Percentiles rank a stretch among this genome's conserved stretches.
Conservation (phyloP, 345 rosid genomes). For the Erucastrum elatum region DNA sequence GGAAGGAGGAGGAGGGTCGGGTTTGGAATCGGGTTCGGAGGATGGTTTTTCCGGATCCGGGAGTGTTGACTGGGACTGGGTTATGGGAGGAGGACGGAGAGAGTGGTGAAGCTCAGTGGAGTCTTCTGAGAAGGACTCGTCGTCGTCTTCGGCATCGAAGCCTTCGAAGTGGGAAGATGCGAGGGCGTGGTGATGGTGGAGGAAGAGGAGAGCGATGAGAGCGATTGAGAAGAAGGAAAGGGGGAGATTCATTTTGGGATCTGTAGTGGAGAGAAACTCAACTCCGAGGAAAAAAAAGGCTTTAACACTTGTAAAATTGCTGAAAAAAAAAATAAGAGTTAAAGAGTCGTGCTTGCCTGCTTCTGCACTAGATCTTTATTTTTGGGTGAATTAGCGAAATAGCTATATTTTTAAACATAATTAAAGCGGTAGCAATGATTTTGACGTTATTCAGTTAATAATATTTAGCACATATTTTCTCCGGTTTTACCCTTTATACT, state of each 20-base stretch:
- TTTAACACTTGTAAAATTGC: no score
- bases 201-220: slow-evolving; percentile 37
- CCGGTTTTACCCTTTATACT: no score
- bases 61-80: slow-evolving; percentile 51
- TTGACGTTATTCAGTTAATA: no score
- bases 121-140: slow-evolving; percentile 52
- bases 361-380: slow-evolving; percentile 13
- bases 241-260: slow-evolving; percentile 26
- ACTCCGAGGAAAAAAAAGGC: neutral
- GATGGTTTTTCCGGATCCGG: slow-evolving; percentile 35
- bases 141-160: slow-evolving; percentile 79
- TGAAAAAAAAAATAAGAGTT: neutral
- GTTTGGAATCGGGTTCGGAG: slow-evolving; percentile 36
- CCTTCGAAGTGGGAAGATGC: slow-evolving; percentile 92
- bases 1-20: slow-evolving; percentile 40
- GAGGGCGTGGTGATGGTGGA: slow-evolving; percentile 28
- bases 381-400: neutral
- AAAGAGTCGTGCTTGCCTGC: slow-evolving; percentile 14
- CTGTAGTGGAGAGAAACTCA: slow-evolving; percentile 21
- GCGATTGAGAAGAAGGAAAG: slow-evolving; percentile 34
- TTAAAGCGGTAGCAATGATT: no score
- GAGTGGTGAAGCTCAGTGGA: slow-evolving; percentile 45
- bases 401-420: no score
- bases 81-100: slow-evolving; percentile 58
- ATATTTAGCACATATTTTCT: no score